A percentile compares a stretch with the other conserved stretches of the same genome.
These are phyloP conservation scores for Lactuca sativa DNA, from an alignment of 129 eudicot species.

Conservation along the genomic window DNA sequence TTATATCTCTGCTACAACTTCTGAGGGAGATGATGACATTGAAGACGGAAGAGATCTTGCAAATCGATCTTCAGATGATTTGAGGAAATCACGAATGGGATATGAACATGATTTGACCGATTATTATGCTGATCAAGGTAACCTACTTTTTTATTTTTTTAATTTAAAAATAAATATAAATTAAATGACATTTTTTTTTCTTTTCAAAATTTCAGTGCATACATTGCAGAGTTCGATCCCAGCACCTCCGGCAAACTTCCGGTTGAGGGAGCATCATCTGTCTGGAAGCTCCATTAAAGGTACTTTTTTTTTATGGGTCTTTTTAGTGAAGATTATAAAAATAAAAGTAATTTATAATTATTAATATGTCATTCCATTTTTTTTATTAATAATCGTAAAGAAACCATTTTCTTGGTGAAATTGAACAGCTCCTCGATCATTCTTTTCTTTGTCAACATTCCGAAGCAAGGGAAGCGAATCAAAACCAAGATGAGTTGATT, in stretches of 20 bases:
- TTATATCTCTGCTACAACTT: constrained; percentile 87
- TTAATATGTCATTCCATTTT: too few species aligned
- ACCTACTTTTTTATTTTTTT: not conserved
- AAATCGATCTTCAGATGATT: constrained; percentile 75
- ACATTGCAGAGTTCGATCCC: constrained; percentile 64
- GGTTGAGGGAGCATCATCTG: constrained; percentile 69
- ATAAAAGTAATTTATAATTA: too few species aligned
- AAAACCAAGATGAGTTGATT: constrained; percentile 55
- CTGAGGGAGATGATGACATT: constrained; percentile 90
- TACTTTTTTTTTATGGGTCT: not conserved
- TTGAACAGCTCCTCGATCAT: constrained; percentile 75
- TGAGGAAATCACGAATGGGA: constrained; percentile 93
- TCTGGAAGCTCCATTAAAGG: constrained; percentile 89
- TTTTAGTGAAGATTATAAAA: too few species aligned
- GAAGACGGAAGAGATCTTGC: constrained; percentile 82
- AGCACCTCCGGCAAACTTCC: constrained; percentile 75
- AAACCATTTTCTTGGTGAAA: not conserved
- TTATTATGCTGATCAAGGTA: constrained; percentile 63
- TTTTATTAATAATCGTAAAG: too few species aligned
- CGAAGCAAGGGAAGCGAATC: constrained; percentile 91
- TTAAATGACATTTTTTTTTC: not conserved
- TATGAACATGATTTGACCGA: constrained; percentile 59
- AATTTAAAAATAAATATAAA: not conserved
- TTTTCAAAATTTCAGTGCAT: constrained; percentile 41
- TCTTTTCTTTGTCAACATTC: constrained; percentile 76